A percentile compares a stretch with the other conserved stretches of the same genome.
phyloP scores from a whole-genome alignment of 1,284 basidiomycete genomes.

The Boletellus deceptivus region DNA sequence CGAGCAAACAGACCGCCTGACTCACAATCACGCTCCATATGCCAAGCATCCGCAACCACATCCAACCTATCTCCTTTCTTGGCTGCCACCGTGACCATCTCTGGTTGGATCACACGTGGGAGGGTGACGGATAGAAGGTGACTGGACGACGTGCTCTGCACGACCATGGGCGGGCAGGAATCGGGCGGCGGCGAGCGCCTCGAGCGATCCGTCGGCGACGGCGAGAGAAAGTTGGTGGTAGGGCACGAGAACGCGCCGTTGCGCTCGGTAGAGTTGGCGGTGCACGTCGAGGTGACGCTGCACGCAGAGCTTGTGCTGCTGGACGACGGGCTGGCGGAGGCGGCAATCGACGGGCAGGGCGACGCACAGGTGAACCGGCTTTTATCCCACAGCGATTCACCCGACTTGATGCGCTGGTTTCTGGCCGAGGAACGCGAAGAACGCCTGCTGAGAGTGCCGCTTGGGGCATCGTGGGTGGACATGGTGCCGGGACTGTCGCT shows the following conservation, averaged over 20 bases:
- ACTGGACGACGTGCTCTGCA: constrained; percentile 35
- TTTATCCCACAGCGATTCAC: constrained; percentile 31
- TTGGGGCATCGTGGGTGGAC: constrained; percentile 27
- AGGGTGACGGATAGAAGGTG: constrained; percentile 42
- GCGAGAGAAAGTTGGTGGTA: constrained; percentile 14
- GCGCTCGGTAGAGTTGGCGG: constrained; percentile 13
- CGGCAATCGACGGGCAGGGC: constrained; percentile 28
- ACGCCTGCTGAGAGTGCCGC: constrained; percentile 25
- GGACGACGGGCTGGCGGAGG: constrained; percentile 23
- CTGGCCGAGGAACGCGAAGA: constrained; percentile 33
- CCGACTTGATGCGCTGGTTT: constrained; percentile 22
- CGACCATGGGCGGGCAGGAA: constrained; percentile 40
- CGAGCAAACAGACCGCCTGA: constrained; percentile 8
- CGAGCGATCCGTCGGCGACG: constrained; percentile 39
- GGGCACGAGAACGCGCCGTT: constrained; percentile 14
- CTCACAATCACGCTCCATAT: constrained; percentile 52
- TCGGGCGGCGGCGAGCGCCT: constrained; percentile 38
- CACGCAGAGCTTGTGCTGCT: constrained; percentile 24
- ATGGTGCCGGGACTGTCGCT: constrained; percentile 21
- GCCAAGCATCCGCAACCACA: constrained; percentile 57
- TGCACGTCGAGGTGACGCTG: constrained; percentile 26
- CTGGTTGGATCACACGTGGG: constrained; percentile 44
- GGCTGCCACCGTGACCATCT: constrained; percentile 56
- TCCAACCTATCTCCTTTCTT: constrained; percentile 51
- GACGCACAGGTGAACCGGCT: constrained; percentile 29